These are phyloP conservation scores for Cudoniella acicularis DNA, from an alignment of 495 filamentous ascomycete species.

Conservation along the genomic window DNA sequence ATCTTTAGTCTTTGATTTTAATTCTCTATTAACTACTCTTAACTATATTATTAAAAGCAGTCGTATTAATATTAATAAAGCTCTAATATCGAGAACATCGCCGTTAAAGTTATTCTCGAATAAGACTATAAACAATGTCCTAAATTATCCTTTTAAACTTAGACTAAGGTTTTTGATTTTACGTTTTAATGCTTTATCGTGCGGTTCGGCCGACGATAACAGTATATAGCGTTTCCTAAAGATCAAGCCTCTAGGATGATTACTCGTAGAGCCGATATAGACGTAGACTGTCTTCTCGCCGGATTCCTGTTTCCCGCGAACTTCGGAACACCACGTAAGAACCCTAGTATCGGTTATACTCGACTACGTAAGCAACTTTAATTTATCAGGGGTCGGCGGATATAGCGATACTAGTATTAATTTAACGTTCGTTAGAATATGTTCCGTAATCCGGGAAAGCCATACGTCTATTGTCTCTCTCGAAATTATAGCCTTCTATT, in stretches of 20 bases:
- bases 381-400: conserved; percentile 8
- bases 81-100: conserved; percentile 7
- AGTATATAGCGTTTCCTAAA: conserved; percentile 6
- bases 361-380: conserved; percentile 10
- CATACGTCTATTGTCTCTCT: neutral
- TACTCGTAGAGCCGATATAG: conserved; percentile 13
- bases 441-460: conserved; percentile 6
- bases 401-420: conserved; percentile 10
- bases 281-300: conserved; percentile 6
- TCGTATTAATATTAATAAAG: conserved; percentile 7
- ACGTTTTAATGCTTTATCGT: conserved; percentile 7
- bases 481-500: conserved; percentile 14
- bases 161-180: conserved; percentile 13
- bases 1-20: conserved; percentile 9
- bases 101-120: conserved; percentile 4
- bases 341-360: conserved; percentile 11
- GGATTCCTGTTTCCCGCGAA: neutral
- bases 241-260: conserved; percentile 1
- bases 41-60: conserved; percentile 7
- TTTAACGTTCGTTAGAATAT: conserved; percentile 13
- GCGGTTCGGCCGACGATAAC: neutral
- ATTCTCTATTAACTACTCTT: conserved; percentile 7
- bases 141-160: conserved; percentile 6
- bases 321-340: conserved; percentile 7
- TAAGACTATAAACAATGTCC: conserved; percentile 6